Conservation (phyloP, 441 rosid species). For the Viola pubescens region DNA sequence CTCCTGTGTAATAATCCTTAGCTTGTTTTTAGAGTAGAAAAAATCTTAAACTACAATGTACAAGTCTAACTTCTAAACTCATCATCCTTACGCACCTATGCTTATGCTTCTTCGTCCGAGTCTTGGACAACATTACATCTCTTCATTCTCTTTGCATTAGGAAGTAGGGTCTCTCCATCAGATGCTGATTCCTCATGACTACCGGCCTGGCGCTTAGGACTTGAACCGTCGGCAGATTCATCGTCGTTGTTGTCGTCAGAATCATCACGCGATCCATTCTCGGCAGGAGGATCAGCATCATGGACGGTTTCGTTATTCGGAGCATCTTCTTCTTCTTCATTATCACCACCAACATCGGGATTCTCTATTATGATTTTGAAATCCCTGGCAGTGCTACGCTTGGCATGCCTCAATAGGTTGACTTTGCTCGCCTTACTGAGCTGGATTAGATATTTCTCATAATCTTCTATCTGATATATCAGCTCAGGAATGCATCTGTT, state of each 20-base stretch:
- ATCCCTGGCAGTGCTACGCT: conserved; percentile 77
- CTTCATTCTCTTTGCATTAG: conserved; percentile 32
- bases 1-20: no score
- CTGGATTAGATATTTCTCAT: conserved; percentile 59
- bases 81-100: neutral
- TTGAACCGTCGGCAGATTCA: conserved; percentile 22
- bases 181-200: conserved; percentile 30
- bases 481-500: conserved; percentile 76
- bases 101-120: conserved; percentile 42
- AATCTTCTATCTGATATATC: conserved; percentile 79
- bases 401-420: conserved; percentile 67
- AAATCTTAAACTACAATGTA: neutral
- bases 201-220: conserved; percentile 18
- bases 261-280: conserved; percentile 27
- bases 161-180: conserved; percentile 30
- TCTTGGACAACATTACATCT: conserved; percentile 41
- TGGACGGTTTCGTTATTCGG: conserved; percentile 19
- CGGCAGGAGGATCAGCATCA: conserved; percentile 19
- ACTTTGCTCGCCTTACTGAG: conserved; percentile 65
- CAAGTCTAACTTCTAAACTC: neutral
- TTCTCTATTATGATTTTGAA: conserved; percentile 48
- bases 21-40: neutral
- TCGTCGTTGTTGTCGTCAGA: conserved; percentile 30
- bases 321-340: conserved; percentile 29
- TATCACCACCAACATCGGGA: conserved; percentile 4